Evolutionary conservation across 768 basidiomycete genomes (phyloP).

Genomic region (Polyporus arcularius): DNA sequence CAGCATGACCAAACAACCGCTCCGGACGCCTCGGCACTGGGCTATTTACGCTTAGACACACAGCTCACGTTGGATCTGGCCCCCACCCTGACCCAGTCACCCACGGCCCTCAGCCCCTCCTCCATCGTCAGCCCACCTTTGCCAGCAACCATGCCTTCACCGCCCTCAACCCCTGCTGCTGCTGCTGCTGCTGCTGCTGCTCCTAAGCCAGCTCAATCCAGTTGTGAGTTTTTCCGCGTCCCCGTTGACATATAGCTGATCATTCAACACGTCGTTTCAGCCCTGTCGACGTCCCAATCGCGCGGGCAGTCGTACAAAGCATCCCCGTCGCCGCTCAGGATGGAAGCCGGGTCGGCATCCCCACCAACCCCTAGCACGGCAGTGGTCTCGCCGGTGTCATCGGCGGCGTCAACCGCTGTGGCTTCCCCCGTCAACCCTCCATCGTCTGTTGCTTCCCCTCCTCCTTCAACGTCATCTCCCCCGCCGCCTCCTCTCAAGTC

Average conservation of each 20-base stretch:
- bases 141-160: conserved; percentile 9
- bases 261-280: background rate
- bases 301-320: conserved; percentile 28
- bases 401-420: background rate
- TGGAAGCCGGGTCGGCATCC: conserved; percentile 22
- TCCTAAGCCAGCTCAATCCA: conserved; percentile 1
- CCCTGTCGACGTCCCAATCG: conserved; percentile 19
- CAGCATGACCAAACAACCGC: conserved; percentile 6
- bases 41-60: conserved; percentile 17
- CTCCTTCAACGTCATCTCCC: conserved; percentile 3
- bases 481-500: conserved; percentile 10
- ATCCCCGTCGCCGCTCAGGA: conserved; percentile 32
- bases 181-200: background rate
- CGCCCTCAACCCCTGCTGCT: conserved; percentile 1
- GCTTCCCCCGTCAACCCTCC: background rate
- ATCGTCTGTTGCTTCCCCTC: conserved; percentile 2
- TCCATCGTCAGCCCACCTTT: conserved; percentile 2
- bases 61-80: conserved; percentile 13
- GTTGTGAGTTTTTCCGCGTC: conserved; percentile 1
- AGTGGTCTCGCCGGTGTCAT: background rate
- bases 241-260: background rate
- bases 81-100: conserved; percentile 12
- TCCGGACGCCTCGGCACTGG: conserved; percentile 7
- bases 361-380: background rate
- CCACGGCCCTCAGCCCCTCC: conserved; percentile 8